Conservation (phyloP, 2,329 filamentous ascomycete species). For the Paecilomyces variotii region DNA sequence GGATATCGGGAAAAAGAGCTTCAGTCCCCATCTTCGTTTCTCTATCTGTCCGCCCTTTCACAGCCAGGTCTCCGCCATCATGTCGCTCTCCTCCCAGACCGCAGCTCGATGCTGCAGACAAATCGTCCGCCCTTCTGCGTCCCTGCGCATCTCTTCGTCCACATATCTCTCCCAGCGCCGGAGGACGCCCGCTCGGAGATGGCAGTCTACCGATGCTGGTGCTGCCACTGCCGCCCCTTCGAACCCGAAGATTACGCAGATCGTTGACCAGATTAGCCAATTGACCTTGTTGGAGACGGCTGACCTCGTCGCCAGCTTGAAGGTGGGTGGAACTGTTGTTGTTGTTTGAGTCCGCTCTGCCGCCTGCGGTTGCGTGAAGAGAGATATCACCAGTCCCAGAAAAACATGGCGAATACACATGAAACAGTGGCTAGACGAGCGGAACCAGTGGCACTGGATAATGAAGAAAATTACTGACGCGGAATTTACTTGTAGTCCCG, state of each 20-base stretch:
- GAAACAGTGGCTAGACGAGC: not conserved
- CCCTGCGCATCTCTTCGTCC: constrained; percentile 31
- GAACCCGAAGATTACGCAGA: constrained; percentile 87
- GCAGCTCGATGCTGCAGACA: constrained; percentile 37
- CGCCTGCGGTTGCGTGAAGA: not conserved
- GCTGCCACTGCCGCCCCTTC: constrained; percentile 40
- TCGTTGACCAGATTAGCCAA: constrained; percentile 98
- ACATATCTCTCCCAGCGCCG: constrained; percentile 31
- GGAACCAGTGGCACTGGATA: not conserved
- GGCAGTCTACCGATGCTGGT: constrained; percentile 74
- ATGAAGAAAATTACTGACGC: not conserved
- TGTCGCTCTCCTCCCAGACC: constrained; percentile 33
- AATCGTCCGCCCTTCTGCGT: constrained; percentile 31
- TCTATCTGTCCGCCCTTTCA: not conserved
- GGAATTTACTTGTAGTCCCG: constrained; percentile 53
- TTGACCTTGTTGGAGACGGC: constrained; percentile 96
- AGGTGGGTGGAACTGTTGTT: constrained; percentile 52
- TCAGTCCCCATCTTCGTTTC: not conserved
- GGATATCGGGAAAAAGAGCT: constrained; percentile 10
- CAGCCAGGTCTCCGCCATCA: constrained; percentile 13
- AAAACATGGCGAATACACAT: not conserved
- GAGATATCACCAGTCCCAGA: not conserved
- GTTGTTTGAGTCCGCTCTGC: constrained; percentile 1
- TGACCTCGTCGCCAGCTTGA: constrained; percentile 86
- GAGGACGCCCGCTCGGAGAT: constrained; percentile 55